Evolutionary conservation across 345 rosid genomes (phyloP), one percentile per base, ranked within the genome.

Genomic region (Xanthoceras sorbifolium): DNA sequence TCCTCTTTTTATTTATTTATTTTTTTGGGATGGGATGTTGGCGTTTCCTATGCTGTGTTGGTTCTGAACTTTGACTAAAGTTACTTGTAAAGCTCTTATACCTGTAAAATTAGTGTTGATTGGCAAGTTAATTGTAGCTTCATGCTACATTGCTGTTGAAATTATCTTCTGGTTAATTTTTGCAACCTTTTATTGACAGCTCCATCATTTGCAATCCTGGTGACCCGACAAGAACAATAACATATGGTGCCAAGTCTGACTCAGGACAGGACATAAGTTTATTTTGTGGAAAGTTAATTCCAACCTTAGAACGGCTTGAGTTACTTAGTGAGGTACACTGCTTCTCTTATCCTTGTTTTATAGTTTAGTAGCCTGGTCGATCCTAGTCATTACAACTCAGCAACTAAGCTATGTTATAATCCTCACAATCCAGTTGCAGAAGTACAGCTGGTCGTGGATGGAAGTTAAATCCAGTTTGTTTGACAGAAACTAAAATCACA

Each of bases 231-330:
- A 79, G 82, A 75, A 72, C 77, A n/a, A 78, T 84, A 67, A 75
- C 86, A 14, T 84, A 82, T 78, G 87, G 91, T 75, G 52, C 76
- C 36, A 77, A 82, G 72, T 77, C 88, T 4, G 89, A 88, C 73
- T 52, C 26, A 3, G 87, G 77, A 72, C 84, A 86, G 26, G 93
- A 88, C 55, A 54, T 82, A 28, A 76, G 88, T 71, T 73, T 77
- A 55, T 79, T 93, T 61, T 88, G 91, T 60, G 90, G 86, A 79
- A 88, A 85, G 74, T 77, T 96, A 72, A 81, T 90, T 78, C 88
- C 97, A 65, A 84, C 86, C 42, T 84, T 91, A 70, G 99, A 96
- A 80, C 90, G 91, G 73, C 97, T 96, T 25, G 94, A 87, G 74
- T 81, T 87, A 79, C 86, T 93, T 32, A 91, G 85, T 57, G 98